A percentile compares a stretch with the other conserved stretches of the same genome.
phyloP scores from a whole-genome alignment of 768 basidiomycete species.

The Megacollybia marginata region DNA sequence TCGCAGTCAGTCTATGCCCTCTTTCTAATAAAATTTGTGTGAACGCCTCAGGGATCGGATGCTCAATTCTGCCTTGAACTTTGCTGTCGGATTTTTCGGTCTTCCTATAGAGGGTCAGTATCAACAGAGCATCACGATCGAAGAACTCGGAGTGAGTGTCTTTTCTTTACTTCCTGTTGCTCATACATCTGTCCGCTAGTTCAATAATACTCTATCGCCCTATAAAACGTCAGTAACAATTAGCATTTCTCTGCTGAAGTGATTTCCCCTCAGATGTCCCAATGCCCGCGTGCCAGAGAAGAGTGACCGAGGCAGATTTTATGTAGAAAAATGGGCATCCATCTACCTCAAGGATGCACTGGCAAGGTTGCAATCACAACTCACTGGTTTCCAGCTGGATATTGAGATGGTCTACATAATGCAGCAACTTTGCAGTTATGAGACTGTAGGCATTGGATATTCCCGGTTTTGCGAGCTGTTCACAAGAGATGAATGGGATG shows the following conservation, averaged over 20 bases:
- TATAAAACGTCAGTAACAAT: slow-evolving; percentile 54
- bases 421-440: slow-evolving; percentile 82
- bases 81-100: slow-evolving; percentile 71
- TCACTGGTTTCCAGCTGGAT: slow-evolving; percentile 56
- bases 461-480: slow-evolving; percentile 90
- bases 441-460: slow-evolving; percentile 90
- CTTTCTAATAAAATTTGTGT: background rate
- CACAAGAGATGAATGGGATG: slow-evolving; percentile 89
- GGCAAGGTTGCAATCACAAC: slow-evolving; percentile 46
- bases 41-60: slow-evolving; percentile 55
- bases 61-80: slow-evolving; percentile 57
- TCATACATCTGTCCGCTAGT: slow-evolving; percentile 26
- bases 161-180: slow-evolving; percentile 7
- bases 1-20: slow-evolving; percentile 42
- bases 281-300: slow-evolving; percentile 47
- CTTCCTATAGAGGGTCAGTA: slow-evolving; percentile 68
- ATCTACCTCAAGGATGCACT: slow-evolving; percentile 67
- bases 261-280: slow-evolving; percentile 37
- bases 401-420: slow-evolving; percentile 68
- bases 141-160: slow-evolving; percentile 44
- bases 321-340: slow-evolving; percentile 56
- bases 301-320: slow-evolving; percentile 48
- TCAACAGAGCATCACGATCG: slow-evolving; percentile 72
- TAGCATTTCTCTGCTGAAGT: background rate
- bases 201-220: slow-evolving; percentile 82